Base-by-base conservation (phyloP, 305 asterid species). In the Ajuga reptans region DNA sequence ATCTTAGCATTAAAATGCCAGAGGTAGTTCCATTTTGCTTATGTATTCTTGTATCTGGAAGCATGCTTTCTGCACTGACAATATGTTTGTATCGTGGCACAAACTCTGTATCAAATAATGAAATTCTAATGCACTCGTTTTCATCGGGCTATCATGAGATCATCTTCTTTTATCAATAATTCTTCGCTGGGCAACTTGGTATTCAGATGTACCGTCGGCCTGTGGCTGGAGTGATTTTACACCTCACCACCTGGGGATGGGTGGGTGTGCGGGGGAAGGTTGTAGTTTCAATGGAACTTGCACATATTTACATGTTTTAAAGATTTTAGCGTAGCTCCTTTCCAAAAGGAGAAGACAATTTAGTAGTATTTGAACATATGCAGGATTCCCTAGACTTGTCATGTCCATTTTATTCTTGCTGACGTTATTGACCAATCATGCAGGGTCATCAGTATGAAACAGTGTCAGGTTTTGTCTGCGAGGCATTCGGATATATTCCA, bases 361-460 rank as follows among this genome's bases (percentile, higher is more conserved):
- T 34, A 7, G 37, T 70, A 49, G 42, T 21, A 9, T 46, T 17
- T 72, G 57, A 42, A 21, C 53, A 63, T 68, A 45, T 51, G 46
- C 3, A 2, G 42, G 53, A 18, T 34, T 39, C 64, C 31, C 0
- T 63, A 3, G 9, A 33, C 50, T 72, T 61, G 50, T 11, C 39
- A 17, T 37, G 58, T 69, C 49, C 53, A 17, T 53, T 51, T 60
- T 46, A 24, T 69, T 56, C 58, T 59, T 66, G 37, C 68, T 78
- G 59, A 56, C 46, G 21, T 41, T 31, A 12, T 47, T 73, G 53
- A 61, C 68, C 75, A 43, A 16, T 45, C 73, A 68, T 75, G 73
- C 95, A 93, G 99, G 97, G 83, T 71, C 95, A 91, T 82, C 99
- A 91, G 62, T 93, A 89, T 58, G 99, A 93, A 78, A 91, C 97